Percentiles rank a stretch among this genome's conserved stretches.
phyloP scores from a whole-genome alignment of 495 filamentous ascomycete genomes.

The Platismatia glauca region DNA sequence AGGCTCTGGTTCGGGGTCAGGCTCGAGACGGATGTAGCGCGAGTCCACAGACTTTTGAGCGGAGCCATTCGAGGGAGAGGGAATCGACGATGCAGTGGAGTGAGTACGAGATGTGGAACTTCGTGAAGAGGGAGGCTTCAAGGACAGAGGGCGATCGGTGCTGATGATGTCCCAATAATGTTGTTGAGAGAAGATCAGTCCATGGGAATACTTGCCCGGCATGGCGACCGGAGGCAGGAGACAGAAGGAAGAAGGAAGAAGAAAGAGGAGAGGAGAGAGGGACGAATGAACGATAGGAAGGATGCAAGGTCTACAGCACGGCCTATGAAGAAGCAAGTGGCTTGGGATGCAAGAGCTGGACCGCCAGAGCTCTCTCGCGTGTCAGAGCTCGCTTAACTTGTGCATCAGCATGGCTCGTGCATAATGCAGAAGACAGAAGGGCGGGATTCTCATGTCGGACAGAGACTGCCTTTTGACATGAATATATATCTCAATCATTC shows the following conservation, averaged over 20 bases:
- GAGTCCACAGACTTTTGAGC: background rate
- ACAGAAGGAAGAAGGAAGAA: background rate
- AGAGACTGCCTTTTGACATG: background rate
- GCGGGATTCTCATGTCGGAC: background rate
- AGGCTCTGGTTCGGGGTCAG: background rate
- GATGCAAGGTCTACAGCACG: background rate
- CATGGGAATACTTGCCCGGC: slow-evolving; percentile 25
- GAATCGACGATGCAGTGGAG: background rate
- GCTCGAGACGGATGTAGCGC: background rate
- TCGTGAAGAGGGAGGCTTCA: background rate
- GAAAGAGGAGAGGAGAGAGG: background rate
- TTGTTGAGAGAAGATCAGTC: slow-evolving; percentile 22
- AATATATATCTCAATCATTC: no score
- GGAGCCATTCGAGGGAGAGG: background rate
- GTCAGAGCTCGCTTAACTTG: background rate
- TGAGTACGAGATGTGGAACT: background rate
- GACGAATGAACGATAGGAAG: background rate
- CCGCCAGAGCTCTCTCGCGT: background rate
- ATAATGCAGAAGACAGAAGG: no score
- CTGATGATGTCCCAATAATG: slow-evolving; percentile 18
- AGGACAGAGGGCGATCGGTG: background rate
- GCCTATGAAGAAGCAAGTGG: background rate
- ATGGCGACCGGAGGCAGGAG: slow-evolving; percentile 3
- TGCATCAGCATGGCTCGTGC: background rate
- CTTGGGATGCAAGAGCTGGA: background rate